Conservation (phyloP, 2,329 filamentous ascomycete species). For the Cladobotryum mycophilum region DNA sequence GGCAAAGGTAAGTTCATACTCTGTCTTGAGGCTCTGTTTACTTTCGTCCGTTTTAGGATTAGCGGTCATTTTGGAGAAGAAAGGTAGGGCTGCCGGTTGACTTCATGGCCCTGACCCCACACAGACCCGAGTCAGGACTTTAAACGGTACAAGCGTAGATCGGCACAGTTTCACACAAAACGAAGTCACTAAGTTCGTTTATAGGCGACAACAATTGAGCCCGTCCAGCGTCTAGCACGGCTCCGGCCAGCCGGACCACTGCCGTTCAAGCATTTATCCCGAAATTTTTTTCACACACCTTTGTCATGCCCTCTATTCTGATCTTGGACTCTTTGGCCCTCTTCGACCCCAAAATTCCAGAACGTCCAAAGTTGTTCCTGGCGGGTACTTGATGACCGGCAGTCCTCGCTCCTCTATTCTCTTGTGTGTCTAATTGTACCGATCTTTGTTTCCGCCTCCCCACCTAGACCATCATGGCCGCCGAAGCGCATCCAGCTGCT, state of each 20-base stretch:
- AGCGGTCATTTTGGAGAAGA: constrained; percentile 12
- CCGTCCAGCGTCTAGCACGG: constrained; percentile 6
- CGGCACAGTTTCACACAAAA: not conserved
- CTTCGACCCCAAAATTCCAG: constrained; percentile 8
- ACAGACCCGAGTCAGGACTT: too few relatives aligned
- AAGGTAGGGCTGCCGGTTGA: not conserved
- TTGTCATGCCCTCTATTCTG: constrained; percentile 12
- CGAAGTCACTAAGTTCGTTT: not conserved
- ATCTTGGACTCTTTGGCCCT: constrained; percentile 13
- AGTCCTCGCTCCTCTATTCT: constrained; percentile 14
- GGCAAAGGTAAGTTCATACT: not conserved
- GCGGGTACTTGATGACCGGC: constrained; percentile 23
- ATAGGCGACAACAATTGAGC: not conserved
- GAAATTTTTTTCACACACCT: constrained; percentile 25
- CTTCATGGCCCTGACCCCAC: too few relatives aligned
- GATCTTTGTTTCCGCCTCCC: constrained; percentile 6
- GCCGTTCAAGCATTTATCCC: constrained; percentile 19
- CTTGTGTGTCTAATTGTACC: constrained; percentile 15
- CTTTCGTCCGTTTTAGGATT: constrained; percentile 24
- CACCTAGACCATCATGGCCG: constrained; percentile 25
- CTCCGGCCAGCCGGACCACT: constrained; percentile 22
- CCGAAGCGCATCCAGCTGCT: constrained; percentile 22
- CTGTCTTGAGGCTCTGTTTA: constrained; percentile 20
- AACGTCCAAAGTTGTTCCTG: constrained; percentile 19
- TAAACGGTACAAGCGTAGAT: not conserved